Base-by-base conservation (phyloP, 768 basidiomycete genomes). In the Macrolepiota albuminosa region DNA sequence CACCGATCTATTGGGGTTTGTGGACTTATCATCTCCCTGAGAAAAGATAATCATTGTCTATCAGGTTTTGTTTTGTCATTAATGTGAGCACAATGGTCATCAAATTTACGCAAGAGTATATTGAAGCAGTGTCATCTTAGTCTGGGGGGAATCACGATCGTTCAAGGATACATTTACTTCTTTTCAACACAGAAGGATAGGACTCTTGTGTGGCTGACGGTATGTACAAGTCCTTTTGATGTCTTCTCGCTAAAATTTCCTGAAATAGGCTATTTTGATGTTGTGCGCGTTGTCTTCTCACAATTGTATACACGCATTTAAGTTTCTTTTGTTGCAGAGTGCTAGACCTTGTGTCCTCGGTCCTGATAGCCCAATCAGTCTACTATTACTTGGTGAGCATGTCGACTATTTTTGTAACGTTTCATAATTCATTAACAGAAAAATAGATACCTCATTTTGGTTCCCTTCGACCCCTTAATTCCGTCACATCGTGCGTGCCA, bases 401-500 rank as follows among this genome's bases (percentile, higher is more conserved):
- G 26, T 9, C 6, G 4, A 29, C 18, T 1, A 40, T 29, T 8
- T 36, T 29, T 16, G 37, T 16, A 24, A 11, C 7, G 26, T 29
- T 18, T 26, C n/a, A 21, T 53, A 6, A 10, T 39, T 53, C 4
- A 53, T 29, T 2, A 16, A 26, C 21, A 49, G 4, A 18, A 53
- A 18, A 16, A 24, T 9, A 81, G 79, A 70, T 81, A 7, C 78
- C 78, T 3, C 71, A 78, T 62, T 81, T 74, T 55, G 78, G 79
- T 4, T 77, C 76, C 0, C 60, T 76, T 36, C 47, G 61, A 13
- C 78, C 75, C 2, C 69, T 81, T 10, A 62, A 63, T n/a, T 70
- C 70, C 18, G 69, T 79, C 4, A 79, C 76, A 1, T 70, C 70
- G 78, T 78, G 59, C 43, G 75, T 67, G 59, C n/a, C 11, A 26